These are phyloP conservation scores for Parachlorella kessleri DNA, from an alignment of 139 green algal species.

Conservation along the genomic window DNA sequence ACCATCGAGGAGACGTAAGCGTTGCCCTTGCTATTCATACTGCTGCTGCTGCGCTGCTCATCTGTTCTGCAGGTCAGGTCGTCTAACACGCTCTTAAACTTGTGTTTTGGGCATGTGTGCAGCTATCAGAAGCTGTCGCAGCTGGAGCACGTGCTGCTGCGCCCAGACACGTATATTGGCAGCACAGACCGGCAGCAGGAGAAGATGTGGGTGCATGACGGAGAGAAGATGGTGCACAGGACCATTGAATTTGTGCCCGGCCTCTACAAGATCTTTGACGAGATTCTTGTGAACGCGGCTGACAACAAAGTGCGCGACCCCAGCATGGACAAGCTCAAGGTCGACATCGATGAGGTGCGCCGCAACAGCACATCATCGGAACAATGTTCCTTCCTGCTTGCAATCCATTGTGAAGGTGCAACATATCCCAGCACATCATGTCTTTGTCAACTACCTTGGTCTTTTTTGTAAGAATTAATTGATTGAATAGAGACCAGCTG, in stretches of 20 bases:
- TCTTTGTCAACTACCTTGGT: too few relatives aligned
- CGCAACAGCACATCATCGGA: too few relatives aligned
- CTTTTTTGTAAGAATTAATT: too few relatives aligned
- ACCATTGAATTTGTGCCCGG: slow-evolving; percentile 86
- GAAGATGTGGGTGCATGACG: slow-evolving; percentile 93
- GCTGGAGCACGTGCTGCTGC: slow-evolving; percentile 98
- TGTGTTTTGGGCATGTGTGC: too few relatives aligned
- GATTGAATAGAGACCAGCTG: too few relatives aligned
- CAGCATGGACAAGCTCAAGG: slow-evolving; percentile 89
- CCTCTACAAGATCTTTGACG: slow-evolving; percentile 99
- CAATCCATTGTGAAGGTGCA: too few relatives aligned
- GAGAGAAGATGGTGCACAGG: slow-evolving; percentile 61
- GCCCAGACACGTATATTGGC: slow-evolving; percentile 98
- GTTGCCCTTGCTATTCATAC: too few relatives aligned
- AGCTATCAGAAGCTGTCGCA: slow-evolving; percentile 99
- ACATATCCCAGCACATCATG: too few relatives aligned
- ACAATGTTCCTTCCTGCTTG: too few relatives aligned
- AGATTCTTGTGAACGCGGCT: slow-evolving; percentile 99
- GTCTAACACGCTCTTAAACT: too few relatives aligned
- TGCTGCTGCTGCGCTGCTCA: too few relatives aligned
- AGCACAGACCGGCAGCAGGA: slow-evolving; percentile 88
- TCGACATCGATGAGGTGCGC: slow-evolving; percentile 85
- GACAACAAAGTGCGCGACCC: slow-evolving; percentile 98
- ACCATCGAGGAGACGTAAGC: slow-evolving; percentile 91
- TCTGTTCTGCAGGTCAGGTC: too few relatives aligned